Evolutionary conservation across 805 yeast genomes (phyloP), one percentile per base, ranked within the genome.

Genomic region (Wickerhamomyces strasburgensis): DNA sequence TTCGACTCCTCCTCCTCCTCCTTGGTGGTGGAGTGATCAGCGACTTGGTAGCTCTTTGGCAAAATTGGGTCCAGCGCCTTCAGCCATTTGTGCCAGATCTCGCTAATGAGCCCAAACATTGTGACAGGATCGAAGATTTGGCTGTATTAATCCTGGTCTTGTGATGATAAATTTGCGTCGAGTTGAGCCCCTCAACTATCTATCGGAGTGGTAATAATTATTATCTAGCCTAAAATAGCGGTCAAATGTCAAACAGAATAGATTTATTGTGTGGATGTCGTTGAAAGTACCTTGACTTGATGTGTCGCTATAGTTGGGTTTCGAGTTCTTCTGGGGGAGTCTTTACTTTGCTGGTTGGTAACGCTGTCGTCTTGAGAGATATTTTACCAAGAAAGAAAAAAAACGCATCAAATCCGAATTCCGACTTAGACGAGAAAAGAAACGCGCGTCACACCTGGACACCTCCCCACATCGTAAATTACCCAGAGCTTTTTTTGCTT

Each of bases 1-100:
- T 18, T 9, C 21, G 19, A 11, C 23, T 32, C 25, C 6, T 16
- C 11, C 32, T 23, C 23, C 3, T 7, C 23, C 15, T 26, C 19
- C 18, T 21, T 38, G 6, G 29, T 21, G 15, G 19, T 6, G 9
- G 15, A 11, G 29, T n/a, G n/a, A n/a, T n/a, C n/a, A n/a, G n/a
- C n/a, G n/a, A n/a, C n/a, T n/a, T n/a, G n/a, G n/a, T 24, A 14
- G 11, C 23, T 15, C 29, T 31, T 35, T 15, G 54, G 43, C 10
- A 50, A 24, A 13, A 51, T 42, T 0, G 47, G 21, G 32, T 50
- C 47, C 16, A 50, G 33, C 21, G 46, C 34, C 24, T 27, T 44
- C 15, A 51, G 31, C 4, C 35, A 34, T 29, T 39, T 47, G 16
- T 51, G 34, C 19, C 40, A 52, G 24, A 21, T 21, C 7, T 7